These are phyloP conservation scores for Solanum infundibuliforme DNA, from an alignment of 257 asterid genomes.

Conservation along the genomic window DNA sequence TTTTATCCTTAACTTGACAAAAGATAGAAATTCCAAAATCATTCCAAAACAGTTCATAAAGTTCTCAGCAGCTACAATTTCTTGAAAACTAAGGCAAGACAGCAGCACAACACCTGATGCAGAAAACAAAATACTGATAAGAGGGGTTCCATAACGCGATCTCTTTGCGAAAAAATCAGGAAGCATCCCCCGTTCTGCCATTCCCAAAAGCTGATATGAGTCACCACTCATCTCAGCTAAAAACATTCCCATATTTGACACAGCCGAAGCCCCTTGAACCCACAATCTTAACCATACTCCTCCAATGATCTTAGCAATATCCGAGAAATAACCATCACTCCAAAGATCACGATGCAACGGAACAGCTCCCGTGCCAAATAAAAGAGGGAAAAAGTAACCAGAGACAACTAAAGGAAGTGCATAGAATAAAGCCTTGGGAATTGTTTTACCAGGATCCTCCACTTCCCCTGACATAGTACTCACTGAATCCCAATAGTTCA, in stretches of 20 bases:
- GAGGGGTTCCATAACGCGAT: constrained; percentile 45
- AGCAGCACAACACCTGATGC: constrained; percentile 50
- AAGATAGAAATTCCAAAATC: constrained; percentile 57
- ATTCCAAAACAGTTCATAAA: constrained; percentile 57
- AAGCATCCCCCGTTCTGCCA: constrained; percentile 60
- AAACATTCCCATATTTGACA: constrained; percentile 73
- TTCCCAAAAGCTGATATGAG: constrained; percentile 66
- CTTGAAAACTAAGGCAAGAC: constrained; percentile 70
- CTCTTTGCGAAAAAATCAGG: constrained; percentile 46
- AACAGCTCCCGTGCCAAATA: constrained; percentile 51
- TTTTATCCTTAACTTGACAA: constrained; percentile 47
- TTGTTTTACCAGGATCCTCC: constrained; percentile 43
- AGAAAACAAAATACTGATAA: constrained; percentile 42
- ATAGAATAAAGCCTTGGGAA: constrained; percentile 48
- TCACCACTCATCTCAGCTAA: constrained; percentile 70
- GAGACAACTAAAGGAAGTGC: constrained; percentile 52
- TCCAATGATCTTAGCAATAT: constrained; percentile 46
- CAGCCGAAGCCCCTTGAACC: constrained; percentile 59
- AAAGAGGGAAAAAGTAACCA: constrained; percentile 43
- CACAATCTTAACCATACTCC: constrained; percentile 58
- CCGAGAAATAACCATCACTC: constrained; percentile 62
- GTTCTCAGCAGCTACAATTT: constrained; percentile 62
- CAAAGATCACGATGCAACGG: constrained; percentile 44
- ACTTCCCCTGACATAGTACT: constrained; percentile 62
- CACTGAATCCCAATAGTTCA: constrained; percentile 63